Conservation (phyloP, 495 filamentous ascomycete species). For the Aspergillus conjunctus region DNA sequence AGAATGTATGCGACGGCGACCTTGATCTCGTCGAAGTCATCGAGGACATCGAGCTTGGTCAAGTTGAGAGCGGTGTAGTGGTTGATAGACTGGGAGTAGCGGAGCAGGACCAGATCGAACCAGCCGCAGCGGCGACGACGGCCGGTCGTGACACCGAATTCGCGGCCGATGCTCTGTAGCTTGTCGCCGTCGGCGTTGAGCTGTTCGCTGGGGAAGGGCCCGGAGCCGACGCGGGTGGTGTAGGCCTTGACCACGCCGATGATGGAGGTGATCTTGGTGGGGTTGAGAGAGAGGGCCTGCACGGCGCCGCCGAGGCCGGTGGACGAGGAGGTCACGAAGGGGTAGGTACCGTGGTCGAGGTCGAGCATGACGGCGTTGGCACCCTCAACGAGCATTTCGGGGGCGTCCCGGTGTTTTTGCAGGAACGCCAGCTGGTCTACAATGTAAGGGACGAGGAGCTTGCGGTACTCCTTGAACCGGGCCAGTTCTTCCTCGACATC, state of each 20-base stretch:
- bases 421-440: conserved; percentile 62
- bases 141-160: conserved; percentile 84
- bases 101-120: conserved; percentile 86
- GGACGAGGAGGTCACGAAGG: conserved; percentile 80
- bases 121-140: conserved; percentile 83
- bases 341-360: conserved; percentile 78
- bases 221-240: conserved; percentile 74
- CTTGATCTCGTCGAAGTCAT: conserved; percentile 79
- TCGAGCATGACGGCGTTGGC: conserved; percentile 87
- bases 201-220: conserved; percentile 85
- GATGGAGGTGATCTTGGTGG: conserved; percentile 55
- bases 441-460: conserved; percentile 65
- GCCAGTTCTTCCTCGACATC: conserved; percentile 79
- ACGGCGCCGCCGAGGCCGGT: conserved; percentile 77
- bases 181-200: conserved; percentile 64
- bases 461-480: conserved; percentile 69
- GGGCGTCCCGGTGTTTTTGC: conserved; percentile 54
- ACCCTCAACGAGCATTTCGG: conserved; percentile 78
- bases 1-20: conserved; percentile 72
- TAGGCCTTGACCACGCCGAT: conserved; percentile 89
- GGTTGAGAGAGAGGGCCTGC: conserved; percentile 62
- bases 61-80: conserved; percentile 79
- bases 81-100: conserved; percentile 71
- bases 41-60: conserved; percentile 87
- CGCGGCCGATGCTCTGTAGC: conserved; percentile 62